Conservation (phyloP, 2,329 filamentous ascomycete species). For the Hortaea werneckii region DNA sequence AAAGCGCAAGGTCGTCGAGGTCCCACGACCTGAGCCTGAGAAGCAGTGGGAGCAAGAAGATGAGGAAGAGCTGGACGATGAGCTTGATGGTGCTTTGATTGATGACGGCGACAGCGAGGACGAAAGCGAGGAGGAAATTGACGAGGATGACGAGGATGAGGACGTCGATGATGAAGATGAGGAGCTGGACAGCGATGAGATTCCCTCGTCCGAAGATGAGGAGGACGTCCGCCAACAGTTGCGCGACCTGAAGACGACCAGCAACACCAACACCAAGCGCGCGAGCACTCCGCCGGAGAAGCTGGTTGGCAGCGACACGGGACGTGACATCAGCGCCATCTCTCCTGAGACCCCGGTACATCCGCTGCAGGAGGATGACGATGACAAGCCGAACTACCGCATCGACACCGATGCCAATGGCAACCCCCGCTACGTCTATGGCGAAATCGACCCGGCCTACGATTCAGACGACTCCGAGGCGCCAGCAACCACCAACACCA, state of each 20-base stretch:
- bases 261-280: conserved; percentile 11
- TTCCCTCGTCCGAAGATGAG: conserved; percentile 29
- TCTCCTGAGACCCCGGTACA: conserved; percentile 12
- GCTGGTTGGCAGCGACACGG: conserved; percentile 20
- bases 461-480: conserved; percentile 92
- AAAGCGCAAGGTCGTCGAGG: conserved; percentile 36
- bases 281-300: conserved; percentile 8
- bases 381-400: conserved; percentile 41
- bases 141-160: conserved; percentile 24
- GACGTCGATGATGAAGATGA: conserved; percentile 24
- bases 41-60: conserved; percentile 17
- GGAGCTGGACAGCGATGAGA: conserved; percentile 31
- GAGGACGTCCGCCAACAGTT: conserved; percentile 36
- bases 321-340: conserved; percentile 12
- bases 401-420: conserved; percentile 78
- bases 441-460: conserved; percentile 87
- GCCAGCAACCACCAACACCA: conserved; percentile 72
- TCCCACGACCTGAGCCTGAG: conserved; percentile 17
- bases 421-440: conserved; percentile 79
- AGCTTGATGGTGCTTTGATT: conserved; percentile 28
- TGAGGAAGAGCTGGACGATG: conserved; percentile 32
- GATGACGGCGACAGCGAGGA: conserved; percentile 15
- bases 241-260: conserved; percentile 30
- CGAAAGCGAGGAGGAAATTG: conserved; percentile 22
- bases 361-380: conserved; percentile 10